Evolutionary conservation across 768 basidiomycete genomes (phyloP), one percentile per base, ranked within the genome.

Genomic region (Glaciozyma martinii): DNA sequence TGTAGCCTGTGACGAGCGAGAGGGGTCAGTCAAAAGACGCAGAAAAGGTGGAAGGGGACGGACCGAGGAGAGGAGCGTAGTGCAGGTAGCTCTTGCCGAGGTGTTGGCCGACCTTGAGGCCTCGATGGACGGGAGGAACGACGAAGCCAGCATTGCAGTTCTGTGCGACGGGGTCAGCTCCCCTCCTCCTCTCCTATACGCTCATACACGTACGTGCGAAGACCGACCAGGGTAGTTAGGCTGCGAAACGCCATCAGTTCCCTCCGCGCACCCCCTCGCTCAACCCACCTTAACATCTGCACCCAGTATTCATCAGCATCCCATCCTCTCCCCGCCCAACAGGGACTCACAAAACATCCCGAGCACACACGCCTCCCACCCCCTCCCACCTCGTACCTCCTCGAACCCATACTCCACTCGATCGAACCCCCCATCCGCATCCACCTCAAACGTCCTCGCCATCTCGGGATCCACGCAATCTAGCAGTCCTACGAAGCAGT

Each of bases 141-240:
- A 94, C 79, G 77, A 95, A 95, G 4, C 92, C 92, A 6, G 83
- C 90, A 71, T 94, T 95, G 77, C 89, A 90, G 66, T 88, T 87
- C 86, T 89, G 70, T 44, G 43, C 3, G 3, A 29, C 2, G 43
- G 16, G 8, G 16, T 12, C 8, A 42, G 56, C 9, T 4, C 0
- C 25, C 12, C 3, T 8, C 3, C n/a, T n/a, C 43, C 3, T 58
- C 3, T 19, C 18, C 19, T 16, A 27, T 37, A 10, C n/a, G n/a
- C n/a, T n/a, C n/a, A n/a, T 12, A 27, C 16, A 55, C 63, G 27
- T 27, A 64, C 65, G 47, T 70, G 62, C 4, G 65, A 61, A 10
- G 60, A 59, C 6, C 68, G 62, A 23, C 68, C 68, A 3, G 68
- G 68, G 57, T 70, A 70, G 61, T 70, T 70, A 50, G 68, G 68